These are phyloP conservation scores for Corinectria fuckeliana DNA, from an alignment of 2,329 filamentous ascomycete species.

Conservation along the genomic window DNA sequence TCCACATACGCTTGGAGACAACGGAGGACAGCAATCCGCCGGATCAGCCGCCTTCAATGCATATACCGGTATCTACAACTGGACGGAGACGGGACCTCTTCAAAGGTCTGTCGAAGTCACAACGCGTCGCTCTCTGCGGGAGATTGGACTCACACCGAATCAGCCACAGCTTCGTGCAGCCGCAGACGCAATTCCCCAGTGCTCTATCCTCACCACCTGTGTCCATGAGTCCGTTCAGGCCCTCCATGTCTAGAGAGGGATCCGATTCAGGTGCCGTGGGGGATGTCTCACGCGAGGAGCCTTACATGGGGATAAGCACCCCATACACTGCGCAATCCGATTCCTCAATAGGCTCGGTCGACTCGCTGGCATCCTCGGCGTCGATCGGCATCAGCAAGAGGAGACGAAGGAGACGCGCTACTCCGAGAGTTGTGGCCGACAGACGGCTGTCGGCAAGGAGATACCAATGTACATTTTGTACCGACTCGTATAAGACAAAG, in stretches of 20 bases:
- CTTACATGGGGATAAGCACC: neutral
- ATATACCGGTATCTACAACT: neutral
- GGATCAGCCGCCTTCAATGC: neutral
- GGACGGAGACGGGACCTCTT: neutral
- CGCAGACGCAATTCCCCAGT: neutral
- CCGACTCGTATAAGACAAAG: constrained; percentile 20
- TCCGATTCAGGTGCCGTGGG: neutral
- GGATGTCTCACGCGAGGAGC: neutral
- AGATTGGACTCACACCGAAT: neutral
- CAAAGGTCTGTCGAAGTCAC: neutral
- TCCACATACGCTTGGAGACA: neutral
- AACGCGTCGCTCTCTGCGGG: neutral
- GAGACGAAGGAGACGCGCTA: neutral
- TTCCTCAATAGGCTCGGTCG: constrained; percentile 4
- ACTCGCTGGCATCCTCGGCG: neutral
- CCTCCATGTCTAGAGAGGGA: neutral
- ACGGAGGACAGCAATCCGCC: neutral
- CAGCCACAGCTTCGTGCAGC: neutral
- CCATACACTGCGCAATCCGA: neutral
- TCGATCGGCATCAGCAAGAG: neutral
- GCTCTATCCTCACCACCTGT: neutral
- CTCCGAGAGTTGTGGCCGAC: neutral
- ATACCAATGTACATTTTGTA: constrained; percentile 23
- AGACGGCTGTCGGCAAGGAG: neutral
- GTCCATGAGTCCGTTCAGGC: neutral